Evolutionary conservation across 257 asterid species (phyloP).

Genomic region (Gentiana macrophylla): DNA sequence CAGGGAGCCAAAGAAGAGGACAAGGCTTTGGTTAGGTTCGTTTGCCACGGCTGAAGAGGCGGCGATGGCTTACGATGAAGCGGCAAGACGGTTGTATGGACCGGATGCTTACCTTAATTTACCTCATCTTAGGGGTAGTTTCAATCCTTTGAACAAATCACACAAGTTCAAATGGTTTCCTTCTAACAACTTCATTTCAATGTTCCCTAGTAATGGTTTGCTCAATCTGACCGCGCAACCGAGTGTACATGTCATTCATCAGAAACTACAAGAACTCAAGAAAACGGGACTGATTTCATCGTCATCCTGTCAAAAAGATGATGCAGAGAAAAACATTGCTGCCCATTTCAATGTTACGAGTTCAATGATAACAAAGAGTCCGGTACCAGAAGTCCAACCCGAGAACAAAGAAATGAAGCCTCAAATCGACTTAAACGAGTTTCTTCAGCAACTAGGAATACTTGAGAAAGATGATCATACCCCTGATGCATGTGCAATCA

Average conservation of each 20-base stretch:
- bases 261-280: conserved; percentile 82
- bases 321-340: conserved; percentile 8
- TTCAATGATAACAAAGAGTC: conserved; percentile 14
- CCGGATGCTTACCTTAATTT: conserved; percentile 89
- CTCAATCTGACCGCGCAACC: conserved; percentile 83
- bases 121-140: conserved; percentile 67
- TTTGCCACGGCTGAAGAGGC: conserved; percentile 94
- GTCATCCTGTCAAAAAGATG: conserved; percentile 29
- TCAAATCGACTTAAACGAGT: conserved; percentile 85
- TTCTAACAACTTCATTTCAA: conserved; percentile 30
- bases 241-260: conserved; percentile 81
- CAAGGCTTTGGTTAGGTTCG: conserved; percentile 89
- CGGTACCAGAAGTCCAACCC: conserved; percentile 25
- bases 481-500: conserved; percentile 16
- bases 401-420: conserved; percentile 47
- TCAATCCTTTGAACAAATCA: conserved; percentile 78
- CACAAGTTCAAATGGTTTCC: conserved; percentile 93
- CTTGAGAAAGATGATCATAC: conserved; percentile 38
- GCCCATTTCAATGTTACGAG: conserved; percentile 18
- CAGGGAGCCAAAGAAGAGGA: conserved; percentile 84
- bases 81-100: conserved; percentile 84
- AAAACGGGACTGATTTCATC: conserved; percentile 45
- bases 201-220: conserved; percentile 53
- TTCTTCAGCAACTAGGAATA: conserved; percentile 82
- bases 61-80: conserved; percentile 96